phyloP scores from a whole-genome alignment of 345 rosid genomes.

The Rhizophora mangle region DNA sequence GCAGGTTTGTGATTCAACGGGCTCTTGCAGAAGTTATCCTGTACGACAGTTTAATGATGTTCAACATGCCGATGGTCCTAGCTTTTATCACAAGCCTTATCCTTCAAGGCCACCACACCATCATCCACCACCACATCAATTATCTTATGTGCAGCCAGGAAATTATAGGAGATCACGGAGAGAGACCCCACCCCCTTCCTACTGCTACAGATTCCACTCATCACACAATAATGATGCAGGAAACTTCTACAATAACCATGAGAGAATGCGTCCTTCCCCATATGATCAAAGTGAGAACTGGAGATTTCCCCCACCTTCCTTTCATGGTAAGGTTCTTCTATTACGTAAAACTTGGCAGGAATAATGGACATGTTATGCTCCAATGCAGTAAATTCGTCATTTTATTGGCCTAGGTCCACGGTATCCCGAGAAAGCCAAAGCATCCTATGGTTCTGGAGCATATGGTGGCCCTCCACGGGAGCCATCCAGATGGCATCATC shows the following conservation, averaged over 20 bases:
- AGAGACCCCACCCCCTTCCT: conserved; percentile 54
- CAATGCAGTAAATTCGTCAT: neutral
- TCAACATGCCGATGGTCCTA: conserved; percentile 43
- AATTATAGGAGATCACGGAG: conserved; percentile 51
- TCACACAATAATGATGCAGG: conserved; percentile 46
- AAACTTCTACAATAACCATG: conserved; percentile 53
- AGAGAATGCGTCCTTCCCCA: conserved; percentile 65
- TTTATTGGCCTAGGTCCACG: conserved; percentile 44
- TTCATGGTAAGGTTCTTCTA: conserved; percentile 47
- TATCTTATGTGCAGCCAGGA: conserved; percentile 54
- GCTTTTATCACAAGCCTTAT: conserved; percentile 51
- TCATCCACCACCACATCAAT: conserved; percentile 61
- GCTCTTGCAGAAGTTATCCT: conserved; percentile 45
- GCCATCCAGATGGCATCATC: conserved; percentile 47
- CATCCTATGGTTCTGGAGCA: conserved; percentile 46
- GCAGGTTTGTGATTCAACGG: conserved; percentile 44
- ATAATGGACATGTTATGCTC: neutral
- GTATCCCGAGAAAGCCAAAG: conserved; percentile 50
- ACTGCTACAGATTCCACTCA: conserved; percentile 47
- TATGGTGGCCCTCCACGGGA: conserved; percentile 61
- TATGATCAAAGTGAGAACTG: conserved; percentile 58
- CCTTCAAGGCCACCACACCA: conserved; percentile 63
- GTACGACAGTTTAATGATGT: conserved; percentile 34
- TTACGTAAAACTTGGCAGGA: neutral
- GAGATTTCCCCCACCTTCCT: conserved; percentile 54